Evolutionary conservation across 2,329 filamentous ascomycete genomes (phyloP).

Genomic region (Phialocephala subalpina): DNA sequence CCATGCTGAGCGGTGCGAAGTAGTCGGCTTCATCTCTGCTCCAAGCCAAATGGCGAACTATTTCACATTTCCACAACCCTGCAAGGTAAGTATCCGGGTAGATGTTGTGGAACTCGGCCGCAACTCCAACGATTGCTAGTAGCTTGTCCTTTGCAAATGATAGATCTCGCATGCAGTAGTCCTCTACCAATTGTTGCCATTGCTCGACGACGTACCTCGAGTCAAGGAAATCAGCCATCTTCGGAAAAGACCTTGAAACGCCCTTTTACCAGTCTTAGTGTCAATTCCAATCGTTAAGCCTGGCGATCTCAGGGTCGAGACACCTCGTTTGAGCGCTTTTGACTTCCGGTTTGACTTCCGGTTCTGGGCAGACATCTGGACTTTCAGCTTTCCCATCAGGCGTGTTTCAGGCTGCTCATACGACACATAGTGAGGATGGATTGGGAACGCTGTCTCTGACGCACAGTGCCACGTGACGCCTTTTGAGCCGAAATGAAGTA

Average conservation of each 20-base stretch:
- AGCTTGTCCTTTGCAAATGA: background rate
- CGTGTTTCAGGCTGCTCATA: background rate
- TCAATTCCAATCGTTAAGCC: too few species aligned
- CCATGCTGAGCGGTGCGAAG: too few species aligned
- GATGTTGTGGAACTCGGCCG: background rate
- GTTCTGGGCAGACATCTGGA: background rate
- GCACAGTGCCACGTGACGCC: background rate
- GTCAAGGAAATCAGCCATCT: background rate
- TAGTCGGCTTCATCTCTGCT: too few species aligned
- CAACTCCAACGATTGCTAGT: background rate
- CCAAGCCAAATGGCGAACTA: background rate
- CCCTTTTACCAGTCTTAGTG: too few species aligned
- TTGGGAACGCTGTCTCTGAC: background rate
- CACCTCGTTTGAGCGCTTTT: too few species aligned
- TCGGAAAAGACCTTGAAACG: background rate
- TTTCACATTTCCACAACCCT: background rate
- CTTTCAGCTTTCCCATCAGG: background rate
- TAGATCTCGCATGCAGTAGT: background rate
- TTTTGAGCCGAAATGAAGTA: background rate
- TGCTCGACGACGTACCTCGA: background rate
- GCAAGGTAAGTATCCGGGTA: background rate
- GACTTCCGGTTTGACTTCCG: background rate
- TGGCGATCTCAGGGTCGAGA: too few species aligned
- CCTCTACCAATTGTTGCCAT: background rate
- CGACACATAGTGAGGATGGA: background rate